Evolutionary conservation across 163 green algal genomes (phyloP).

Genomic region (Scenedesmus sp.): DNA sequence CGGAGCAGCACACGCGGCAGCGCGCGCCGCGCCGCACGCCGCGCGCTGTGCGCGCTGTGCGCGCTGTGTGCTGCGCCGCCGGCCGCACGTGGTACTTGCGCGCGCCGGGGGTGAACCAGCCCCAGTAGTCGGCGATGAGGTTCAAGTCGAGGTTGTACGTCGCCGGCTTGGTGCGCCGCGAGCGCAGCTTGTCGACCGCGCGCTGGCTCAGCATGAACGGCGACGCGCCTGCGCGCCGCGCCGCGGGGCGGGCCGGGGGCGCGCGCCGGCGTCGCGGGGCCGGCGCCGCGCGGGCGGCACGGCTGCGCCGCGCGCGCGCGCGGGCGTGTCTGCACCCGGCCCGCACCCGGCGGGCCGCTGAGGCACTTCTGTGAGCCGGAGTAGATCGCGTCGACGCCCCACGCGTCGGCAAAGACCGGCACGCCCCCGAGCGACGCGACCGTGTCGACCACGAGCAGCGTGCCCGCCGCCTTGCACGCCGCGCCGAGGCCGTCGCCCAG

Average conservation of each 20-base stretch:
- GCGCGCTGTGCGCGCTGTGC: too few relatives aligned
- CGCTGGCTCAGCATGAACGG: conserved; percentile 77
- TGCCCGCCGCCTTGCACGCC: conserved; percentile 69
- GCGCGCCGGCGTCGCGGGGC: not conserved
- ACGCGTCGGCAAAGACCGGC: conserved; percentile 78
- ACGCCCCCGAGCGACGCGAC: conserved; percentile 89
- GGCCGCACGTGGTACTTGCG: conserved; percentile 93
- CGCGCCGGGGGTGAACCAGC: conserved; percentile 67
- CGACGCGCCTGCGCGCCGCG: conserved; percentile 52
- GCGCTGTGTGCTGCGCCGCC: too few relatives aligned
- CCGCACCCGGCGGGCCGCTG: conserved; percentile 62
- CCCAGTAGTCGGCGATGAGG: conserved; percentile 90
- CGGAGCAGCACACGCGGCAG: too few relatives aligned
- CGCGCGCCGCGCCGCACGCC: too few relatives aligned
- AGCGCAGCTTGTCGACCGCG: conserved; percentile 76
- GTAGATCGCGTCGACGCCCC: conserved; percentile 87
- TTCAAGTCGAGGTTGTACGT: conserved; percentile 93
- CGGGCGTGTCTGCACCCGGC: too few relatives aligned
- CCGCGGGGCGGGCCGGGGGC: not conserved
- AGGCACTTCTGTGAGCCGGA: conserved; percentile 88
- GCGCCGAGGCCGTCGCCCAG: conserved; percentile 82
- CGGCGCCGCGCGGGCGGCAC: too few relatives aligned
- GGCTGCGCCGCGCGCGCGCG: too few relatives aligned
- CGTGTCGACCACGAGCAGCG: conserved; percentile 87
- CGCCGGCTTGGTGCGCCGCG: conserved; percentile 73